These are phyloP conservation scores for Osmanthus fragrans DNA, from an alignment of 257 asterid genomes.

Conservation along the genomic window DNA sequence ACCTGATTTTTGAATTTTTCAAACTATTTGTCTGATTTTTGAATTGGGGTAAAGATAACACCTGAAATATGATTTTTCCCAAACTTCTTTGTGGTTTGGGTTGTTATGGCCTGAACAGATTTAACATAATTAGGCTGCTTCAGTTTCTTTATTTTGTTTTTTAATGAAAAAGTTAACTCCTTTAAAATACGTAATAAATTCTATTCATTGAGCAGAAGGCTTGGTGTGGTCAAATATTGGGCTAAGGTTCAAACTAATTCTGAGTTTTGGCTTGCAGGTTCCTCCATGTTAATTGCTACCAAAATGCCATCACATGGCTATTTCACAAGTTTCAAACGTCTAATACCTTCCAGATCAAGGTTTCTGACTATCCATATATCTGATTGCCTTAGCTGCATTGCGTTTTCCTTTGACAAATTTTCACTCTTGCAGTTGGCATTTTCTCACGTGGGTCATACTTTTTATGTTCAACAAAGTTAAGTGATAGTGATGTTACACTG, in stretches of 20 bases:
- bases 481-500: slow-evolving; percentile 17
- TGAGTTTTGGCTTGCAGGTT: slow-evolving; percentile 22
- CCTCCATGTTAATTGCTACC: slow-evolving; percentile 28
- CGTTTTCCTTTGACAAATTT: slow-evolving; percentile 26
- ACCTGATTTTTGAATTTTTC: too few species aligned
- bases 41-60: too few species aligned
- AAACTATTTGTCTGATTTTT: too few species aligned
- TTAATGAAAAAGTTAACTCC: too few species aligned
- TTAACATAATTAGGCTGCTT: background rate
- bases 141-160: background rate
- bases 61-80: too few species aligned
- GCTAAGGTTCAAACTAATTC: background rate
- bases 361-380: background rate
- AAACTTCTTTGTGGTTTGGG: background rate
- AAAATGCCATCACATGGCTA: slow-evolving; percentile 25
- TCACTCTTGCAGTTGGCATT: slow-evolving; percentile 24
- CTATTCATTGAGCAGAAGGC: background rate
- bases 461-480: slow-evolving; percentile 24
- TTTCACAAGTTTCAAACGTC: slow-evolving; percentile 27
- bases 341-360: slow-evolving; percentile 22
- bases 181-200: background rate
- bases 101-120: background rate
- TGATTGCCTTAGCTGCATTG: slow-evolving; percentile 1
- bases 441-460: slow-evolving; percentile 19
- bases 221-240: background rate